Evolutionary conservation across 441 rosid species (phyloP).

Genomic region (Bruguiera hainesii): DNA sequence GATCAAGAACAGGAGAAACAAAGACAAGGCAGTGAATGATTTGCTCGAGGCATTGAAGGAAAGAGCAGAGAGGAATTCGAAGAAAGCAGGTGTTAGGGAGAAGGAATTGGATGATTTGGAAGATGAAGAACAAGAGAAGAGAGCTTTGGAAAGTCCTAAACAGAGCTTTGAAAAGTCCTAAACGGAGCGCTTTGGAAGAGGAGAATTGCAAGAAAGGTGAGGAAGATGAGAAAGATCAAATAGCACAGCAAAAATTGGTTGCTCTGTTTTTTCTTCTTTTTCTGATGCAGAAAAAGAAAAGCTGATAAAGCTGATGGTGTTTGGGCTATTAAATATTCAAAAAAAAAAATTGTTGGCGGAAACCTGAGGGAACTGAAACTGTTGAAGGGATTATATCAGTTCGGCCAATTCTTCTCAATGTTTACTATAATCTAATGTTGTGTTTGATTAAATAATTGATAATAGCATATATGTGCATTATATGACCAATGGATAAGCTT

Average conservation of each 20-base stretch:
- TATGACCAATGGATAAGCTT: constrained; percentile 27
- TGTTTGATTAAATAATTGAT: constrained; percentile 18
- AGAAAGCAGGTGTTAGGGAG: constrained; percentile 31
- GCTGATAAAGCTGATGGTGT: constrained; percentile 11
- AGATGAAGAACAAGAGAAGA: constrained; percentile 65
- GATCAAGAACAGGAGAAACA: constrained; percentile 60
- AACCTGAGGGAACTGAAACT: constrained; percentile 12
- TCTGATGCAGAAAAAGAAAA: neutral
- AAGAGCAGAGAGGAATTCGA: constrained; percentile 36
- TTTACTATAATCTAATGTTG: constrained; percentile 13
- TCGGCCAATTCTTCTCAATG: constrained; percentile 14
- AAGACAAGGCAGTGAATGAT: constrained; percentile 53
- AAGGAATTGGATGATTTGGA: constrained; percentile 25
- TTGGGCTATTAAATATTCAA: constrained; percentile 10
- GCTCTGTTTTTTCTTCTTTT: neutral
- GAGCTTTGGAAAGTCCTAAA: constrained; percentile 56
- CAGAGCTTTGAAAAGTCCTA: constrained; percentile 49
- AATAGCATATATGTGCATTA: constrained; percentile 2
- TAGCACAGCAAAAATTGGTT: neutral
- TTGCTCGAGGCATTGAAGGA: constrained; percentile 48
- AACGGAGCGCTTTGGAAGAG: constrained; percentile 23
- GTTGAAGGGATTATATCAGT: constrained; percentile 24
- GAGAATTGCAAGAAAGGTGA: constrained; percentile 36
- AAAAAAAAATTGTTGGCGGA: constrained; percentile 8
- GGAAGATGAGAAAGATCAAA: constrained; percentile 24